A percentile compares a stretch with the other conserved stretches of the same genome.
phyloP scores from a whole-genome alignment of 345 rosid genomes.

The Angophora floribunda region DNA sequence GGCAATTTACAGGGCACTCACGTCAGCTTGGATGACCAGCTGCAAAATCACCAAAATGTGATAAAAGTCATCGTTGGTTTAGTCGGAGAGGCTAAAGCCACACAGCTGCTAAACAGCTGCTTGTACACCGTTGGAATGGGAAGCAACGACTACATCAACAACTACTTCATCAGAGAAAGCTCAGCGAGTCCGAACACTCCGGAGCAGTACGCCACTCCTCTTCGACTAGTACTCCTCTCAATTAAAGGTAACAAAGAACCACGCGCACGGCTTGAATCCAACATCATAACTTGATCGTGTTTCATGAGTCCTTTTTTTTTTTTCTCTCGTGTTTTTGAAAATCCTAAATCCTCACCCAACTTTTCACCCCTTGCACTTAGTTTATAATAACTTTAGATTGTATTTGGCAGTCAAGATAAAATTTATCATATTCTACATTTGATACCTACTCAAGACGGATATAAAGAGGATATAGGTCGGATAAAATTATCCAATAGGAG shows the following conservation, averaged over 20 bases:
- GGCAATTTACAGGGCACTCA: constrained; percentile 28
- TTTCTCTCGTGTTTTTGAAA: background rate
- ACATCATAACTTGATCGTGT: background rate
- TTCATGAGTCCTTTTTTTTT: background rate
- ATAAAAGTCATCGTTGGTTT: background rate
- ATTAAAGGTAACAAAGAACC: constrained; percentile 2
- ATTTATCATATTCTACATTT: no score
- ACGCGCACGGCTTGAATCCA: background rate
- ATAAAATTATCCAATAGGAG: no score
- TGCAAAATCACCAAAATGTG: constrained; percentile 6
- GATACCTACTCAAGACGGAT: no score
- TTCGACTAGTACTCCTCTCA: background rate
- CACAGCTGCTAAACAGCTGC: constrained; percentile 7
- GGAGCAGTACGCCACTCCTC: constrained; percentile 9
- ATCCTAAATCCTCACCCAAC: background rate
- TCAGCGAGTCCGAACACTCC: background rate
- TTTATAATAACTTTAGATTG: no score
- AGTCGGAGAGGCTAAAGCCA: background rate
- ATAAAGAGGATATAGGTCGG: no score
- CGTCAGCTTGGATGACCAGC: constrained; percentile 28
- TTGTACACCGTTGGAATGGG: constrained; percentile 21
- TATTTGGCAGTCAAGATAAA: no score
- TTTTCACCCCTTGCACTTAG: background rate
- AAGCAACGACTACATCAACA: constrained; percentile 37
- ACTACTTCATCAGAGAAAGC: constrained; percentile 15